phyloP scores from a whole-genome alignment of 768 basidiomycete species.

The Myochromella boudieri region DNA sequence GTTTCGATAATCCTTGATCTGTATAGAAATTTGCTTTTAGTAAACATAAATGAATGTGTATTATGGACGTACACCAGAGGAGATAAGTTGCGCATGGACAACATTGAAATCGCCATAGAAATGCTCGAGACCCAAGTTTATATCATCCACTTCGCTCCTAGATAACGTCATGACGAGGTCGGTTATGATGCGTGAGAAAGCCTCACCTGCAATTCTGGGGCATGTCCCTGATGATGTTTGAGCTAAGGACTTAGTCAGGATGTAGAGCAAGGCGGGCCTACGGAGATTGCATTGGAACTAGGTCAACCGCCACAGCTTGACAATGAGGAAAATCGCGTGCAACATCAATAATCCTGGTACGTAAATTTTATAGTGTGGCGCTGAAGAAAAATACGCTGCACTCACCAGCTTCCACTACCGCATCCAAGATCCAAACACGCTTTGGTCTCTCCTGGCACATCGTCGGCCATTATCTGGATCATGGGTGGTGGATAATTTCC shows the following conservation, averaged over 20 bases:
- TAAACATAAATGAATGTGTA: conserved; percentile 6
- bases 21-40: conserved; percentile 14
- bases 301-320: conserved; percentile 71
- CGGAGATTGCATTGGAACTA: conserved; percentile 77
- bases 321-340: conserved; percentile 72
- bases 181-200: conserved; percentile 3
- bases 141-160: conserved; percentile 83
- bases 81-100: conserved; percentile 69
- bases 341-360: conserved; percentile 68
- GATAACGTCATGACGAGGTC: conserved; percentile 8
- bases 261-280: conserved; percentile 32
- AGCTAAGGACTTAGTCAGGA: conserved; percentile 17
- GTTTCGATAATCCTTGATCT: conserved; percentile 64
- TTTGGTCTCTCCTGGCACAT: conserved; percentile 57
- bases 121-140: conserved; percentile 82
- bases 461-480: conserved; percentile 56
- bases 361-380: conserved; percentile 5
- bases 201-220: conserved; percentile 67
- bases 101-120: conserved; percentile 79
- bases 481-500: conserved; percentile 68
- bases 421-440: conserved; percentile 75
- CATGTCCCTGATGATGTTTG: conserved; percentile 47
- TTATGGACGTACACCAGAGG: conserved; percentile 68
- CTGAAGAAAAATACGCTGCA: conserved; percentile 6
- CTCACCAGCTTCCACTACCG: conserved; percentile 76